phyloP scores from a whole-genome alignment of 495 filamentous ascomycete species.

The Aspergillus avenaceus region DNA sequence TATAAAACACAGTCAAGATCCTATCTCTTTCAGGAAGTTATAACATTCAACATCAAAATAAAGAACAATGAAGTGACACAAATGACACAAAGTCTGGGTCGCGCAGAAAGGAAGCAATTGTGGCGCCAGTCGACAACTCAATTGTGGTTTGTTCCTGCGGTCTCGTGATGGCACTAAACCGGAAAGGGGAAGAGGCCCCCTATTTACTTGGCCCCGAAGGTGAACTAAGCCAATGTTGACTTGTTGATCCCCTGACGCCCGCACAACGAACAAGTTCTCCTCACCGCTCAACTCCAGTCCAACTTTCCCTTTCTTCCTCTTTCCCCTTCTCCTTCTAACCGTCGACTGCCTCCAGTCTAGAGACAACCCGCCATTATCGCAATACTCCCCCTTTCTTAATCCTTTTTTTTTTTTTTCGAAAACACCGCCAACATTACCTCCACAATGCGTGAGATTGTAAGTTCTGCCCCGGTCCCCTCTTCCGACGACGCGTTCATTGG shows the following conservation, averaged over 20 bases:
- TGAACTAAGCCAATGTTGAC: constrained; percentile 14
- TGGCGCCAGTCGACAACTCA: constrained; percentile 5
- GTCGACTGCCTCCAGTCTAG: constrained; percentile 20
- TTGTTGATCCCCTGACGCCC: constrained; percentile 36
- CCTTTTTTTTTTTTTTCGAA: constrained; percentile 16
- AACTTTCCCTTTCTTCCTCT: constrained; percentile 16
- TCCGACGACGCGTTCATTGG: constrained; percentile 33
- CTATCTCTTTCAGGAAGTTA: no score
- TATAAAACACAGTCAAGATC: no score
- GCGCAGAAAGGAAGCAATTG: background rate
- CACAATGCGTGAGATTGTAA: constrained; percentile 96
- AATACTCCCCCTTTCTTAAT: constrained; percentile 15
- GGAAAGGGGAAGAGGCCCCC: constrained; percentile 18
- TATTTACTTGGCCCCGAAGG: constrained; percentile 20
- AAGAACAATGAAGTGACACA: background rate
- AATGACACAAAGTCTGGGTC: constrained; percentile 7
- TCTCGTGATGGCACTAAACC: constrained; percentile 29
- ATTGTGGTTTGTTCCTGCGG: constrained; percentile 32
- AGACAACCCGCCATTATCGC: constrained; percentile 13
- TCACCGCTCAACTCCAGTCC: constrained; percentile 25
- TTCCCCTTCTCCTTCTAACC: constrained; percentile 16
- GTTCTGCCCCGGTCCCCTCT: constrained; percentile 38
- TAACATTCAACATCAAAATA: no score
- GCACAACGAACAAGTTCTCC: constrained; percentile 30
- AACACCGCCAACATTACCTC: constrained; percentile 40